Conservation (phyloP, 2,329 filamentous ascomycete genomes). For the Xylaria polymorpha region DNA sequence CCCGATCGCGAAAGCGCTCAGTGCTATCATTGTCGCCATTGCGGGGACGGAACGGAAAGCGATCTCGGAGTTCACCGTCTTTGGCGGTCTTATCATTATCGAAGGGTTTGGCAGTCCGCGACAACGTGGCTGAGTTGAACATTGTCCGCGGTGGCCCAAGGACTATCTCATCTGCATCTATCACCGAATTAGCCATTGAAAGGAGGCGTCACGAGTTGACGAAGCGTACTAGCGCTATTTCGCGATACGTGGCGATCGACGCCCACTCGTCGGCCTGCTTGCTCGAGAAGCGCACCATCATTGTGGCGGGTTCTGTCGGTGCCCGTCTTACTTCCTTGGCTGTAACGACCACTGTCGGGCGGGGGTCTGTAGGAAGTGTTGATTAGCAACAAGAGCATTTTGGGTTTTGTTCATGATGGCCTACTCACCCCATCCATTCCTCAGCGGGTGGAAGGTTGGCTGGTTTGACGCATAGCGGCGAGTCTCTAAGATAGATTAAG, state of each 20-base stretch:
- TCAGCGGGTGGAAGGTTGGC: slow-evolving; percentile 82
- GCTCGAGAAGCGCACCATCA: slow-evolving; percentile 60
- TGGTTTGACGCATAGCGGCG: slow-evolving; percentile 85
- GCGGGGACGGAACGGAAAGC: slow-evolving; percentile 69
- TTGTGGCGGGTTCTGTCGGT: slow-evolving; percentile 59
- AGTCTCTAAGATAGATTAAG: slow-evolving; percentile 80
- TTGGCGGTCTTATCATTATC: slow-evolving; percentile 66
- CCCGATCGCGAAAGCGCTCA: slow-evolving; percentile 52
- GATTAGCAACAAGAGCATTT: slow-evolving; percentile 27
- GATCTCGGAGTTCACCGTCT: slow-evolving; percentile 65
- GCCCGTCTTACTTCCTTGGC: slow-evolving; percentile 55
- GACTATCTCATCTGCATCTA: slow-evolving; percentile 82
- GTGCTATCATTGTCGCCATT: slow-evolving; percentile 60
- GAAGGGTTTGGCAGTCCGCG: slow-evolving; percentile 59
- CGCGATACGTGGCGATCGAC: slow-evolving; percentile 67
- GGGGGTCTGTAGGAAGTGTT: slow-evolving; percentile 53
- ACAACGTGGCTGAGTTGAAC: slow-evolving; percentile 80
- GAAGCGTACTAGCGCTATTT: slow-evolving; percentile 66
- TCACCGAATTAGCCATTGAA: slow-evolving; percentile 47
- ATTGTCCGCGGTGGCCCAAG: slow-evolving; percentile 85
- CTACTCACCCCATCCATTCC: slow-evolving; percentile 93
- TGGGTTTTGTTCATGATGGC: slow-evolving; percentile 11
- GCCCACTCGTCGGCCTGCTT: slow-evolving; percentile 63
- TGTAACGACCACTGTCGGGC: slow-evolving; percentile 59
- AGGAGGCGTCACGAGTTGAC: slow-evolving; percentile 7